Conservation (phyloP, 129 eudicot genomes). For the Lactuca sativa region DNA sequence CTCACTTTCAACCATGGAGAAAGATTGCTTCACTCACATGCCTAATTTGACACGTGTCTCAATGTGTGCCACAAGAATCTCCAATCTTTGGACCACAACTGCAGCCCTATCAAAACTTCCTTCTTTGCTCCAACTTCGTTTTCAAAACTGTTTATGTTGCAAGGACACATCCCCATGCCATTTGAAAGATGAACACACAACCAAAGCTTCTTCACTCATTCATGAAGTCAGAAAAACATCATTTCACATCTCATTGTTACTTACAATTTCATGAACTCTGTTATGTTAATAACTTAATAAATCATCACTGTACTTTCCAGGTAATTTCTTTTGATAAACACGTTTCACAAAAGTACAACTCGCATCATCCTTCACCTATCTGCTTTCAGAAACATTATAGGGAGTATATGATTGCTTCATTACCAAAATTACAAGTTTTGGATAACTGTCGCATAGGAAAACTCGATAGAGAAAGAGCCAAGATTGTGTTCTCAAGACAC, state of each 20-base stretch:
- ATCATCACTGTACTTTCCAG: conserved; percentile 30
- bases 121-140: conserved; percentile 54
- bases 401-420: conserved; percentile 51
- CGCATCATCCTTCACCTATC: conserved; percentile 59
- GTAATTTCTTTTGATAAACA: conserved; percentile 36
- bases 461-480: conserved; percentile 47
- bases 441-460: conserved; percentile 48
- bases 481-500: conserved; percentile 47
- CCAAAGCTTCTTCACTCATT: conserved; percentile 18
- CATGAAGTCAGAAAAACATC: conserved; percentile 41
- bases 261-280: background rate
- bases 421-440: conserved; percentile 45
- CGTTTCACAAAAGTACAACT: conserved; percentile 37
- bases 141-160: conserved; percentile 65
- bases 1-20: conserved; percentile 51
- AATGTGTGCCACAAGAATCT: conserved; percentile 57
- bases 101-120: conserved; percentile 61
- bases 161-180: conserved; percentile 58
- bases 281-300: background rate
- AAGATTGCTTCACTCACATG: conserved; percentile 59
- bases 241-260: background rate
- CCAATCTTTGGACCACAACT: conserved; percentile 62
- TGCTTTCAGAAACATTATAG: conserved; percentile 65
- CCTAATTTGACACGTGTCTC: conserved; percentile 59
- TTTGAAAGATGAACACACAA: conserved; percentile 26